phyloP scores from a whole-genome alignment of 2,329 filamentous ascomycete genomes.

The Coniosporium tulheliwenetii region DNA sequence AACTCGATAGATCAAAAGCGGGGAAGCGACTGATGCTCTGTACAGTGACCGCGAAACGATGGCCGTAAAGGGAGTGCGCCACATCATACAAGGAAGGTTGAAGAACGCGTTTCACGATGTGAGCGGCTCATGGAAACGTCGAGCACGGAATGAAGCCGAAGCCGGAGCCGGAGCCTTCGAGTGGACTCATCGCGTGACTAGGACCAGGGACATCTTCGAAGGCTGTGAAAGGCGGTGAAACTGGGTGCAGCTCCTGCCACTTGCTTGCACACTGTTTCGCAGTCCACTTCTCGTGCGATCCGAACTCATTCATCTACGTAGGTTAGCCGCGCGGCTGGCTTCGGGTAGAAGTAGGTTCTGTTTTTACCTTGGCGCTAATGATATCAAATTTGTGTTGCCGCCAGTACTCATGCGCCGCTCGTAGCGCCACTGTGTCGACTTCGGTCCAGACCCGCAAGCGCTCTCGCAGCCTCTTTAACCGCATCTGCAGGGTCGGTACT shows the following conservation, averaged over 20 bases:
- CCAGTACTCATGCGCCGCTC: conserved; percentile 36
- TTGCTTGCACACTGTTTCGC: conserved; percentile 33
- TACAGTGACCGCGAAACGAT: too few species aligned
- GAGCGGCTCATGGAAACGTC: too few species aligned
- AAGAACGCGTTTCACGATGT: too few species aligned
- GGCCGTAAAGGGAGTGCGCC: too few species aligned
- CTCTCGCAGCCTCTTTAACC: conserved; percentile 34
- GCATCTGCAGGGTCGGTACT: conserved; percentile 39
- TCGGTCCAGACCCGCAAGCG: conserved; percentile 36
- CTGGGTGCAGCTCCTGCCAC: conserved; percentile 30
- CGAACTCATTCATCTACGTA: conserved; percentile 35
- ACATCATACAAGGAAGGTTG: too few species aligned
- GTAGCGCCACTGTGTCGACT: conserved; percentile 31
- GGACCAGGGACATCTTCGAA: too few species aligned
- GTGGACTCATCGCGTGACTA: too few species aligned
- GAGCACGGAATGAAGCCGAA: too few species aligned
- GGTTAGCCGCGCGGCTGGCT: conserved; percentile 5
- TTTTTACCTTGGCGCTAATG: conserved; percentile 31
- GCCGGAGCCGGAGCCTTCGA: too few species aligned
- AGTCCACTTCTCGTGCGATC: conserved; percentile 34
- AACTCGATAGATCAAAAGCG: too few species aligned
- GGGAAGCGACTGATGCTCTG: too few species aligned
- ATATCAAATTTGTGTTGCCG: conserved; percentile 38
- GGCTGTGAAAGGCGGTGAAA: background rate
- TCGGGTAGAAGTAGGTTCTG: background rate